Percentiles rank a stretch among this genome's conserved stretches.
Evolutionary conservation across 225 moss, liverwort and hornwort genomes (phyloP).

Genomic region (Polytrichum formosum): DNA sequence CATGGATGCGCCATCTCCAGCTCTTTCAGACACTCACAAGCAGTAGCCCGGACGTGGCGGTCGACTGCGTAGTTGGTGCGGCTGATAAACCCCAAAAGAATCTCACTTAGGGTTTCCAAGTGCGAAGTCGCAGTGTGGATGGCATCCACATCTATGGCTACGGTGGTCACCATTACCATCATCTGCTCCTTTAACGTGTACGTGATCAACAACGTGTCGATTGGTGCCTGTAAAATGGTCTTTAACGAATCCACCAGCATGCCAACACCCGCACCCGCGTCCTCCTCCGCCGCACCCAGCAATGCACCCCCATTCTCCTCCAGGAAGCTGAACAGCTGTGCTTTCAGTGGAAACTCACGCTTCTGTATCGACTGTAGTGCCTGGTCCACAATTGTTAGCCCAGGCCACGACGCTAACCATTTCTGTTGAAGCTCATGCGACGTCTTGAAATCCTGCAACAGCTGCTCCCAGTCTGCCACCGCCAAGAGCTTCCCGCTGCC

Average conservation of each 20-base stretch:
- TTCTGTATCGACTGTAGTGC: conserved; percentile 74
- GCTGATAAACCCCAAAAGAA: conserved; percentile 70
- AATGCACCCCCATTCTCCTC: conserved; percentile 78
- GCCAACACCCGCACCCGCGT: conserved; percentile 54
- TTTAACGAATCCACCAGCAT: conserved; percentile 71
- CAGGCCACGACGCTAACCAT: conserved; percentile 80
- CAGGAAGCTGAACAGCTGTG: conserved; percentile 64
- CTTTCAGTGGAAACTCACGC: conserved; percentile 67
- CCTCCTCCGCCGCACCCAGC: conserved; percentile 68
- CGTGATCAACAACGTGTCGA: conserved; percentile 53
- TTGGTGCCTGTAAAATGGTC: conserved; percentile 45
- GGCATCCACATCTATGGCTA: conserved; percentile 76
- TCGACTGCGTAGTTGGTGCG: conserved; percentile 77
- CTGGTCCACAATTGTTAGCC: conserved; percentile 82
- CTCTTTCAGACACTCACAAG: conserved; percentile 92
- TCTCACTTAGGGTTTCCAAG: conserved; percentile 67
- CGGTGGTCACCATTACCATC: conserved; percentile 83
- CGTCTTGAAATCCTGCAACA: conserved; percentile 73
- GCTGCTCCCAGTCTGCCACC: conserved; percentile 88
- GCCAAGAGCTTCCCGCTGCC: conserved; percentile 80
- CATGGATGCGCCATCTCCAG: conserved; percentile 96
- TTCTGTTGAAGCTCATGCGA: conserved; percentile 72
- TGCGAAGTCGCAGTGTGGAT: conserved; percentile 60
- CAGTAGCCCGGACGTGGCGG: conserved; percentile 80
- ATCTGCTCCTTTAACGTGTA: conserved; percentile 79